A percentile compares a stretch with the other conserved stretches of the same genome.
Evolutionary conservation across 352 stramenopile genomes (phyloP).

Genomic region (Phytophthora idaei): DNA sequence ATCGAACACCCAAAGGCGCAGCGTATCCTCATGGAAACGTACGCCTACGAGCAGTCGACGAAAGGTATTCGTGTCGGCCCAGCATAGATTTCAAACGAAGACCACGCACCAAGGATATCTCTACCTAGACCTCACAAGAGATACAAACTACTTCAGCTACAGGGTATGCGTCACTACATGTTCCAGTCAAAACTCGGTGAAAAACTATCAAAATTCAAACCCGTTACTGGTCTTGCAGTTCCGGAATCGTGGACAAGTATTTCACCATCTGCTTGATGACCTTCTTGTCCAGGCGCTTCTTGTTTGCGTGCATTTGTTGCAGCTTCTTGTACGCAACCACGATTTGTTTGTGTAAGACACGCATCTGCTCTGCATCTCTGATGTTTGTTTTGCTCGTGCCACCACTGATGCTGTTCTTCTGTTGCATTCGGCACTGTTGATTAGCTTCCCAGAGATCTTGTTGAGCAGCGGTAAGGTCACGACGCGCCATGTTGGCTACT

Average conservation of each 20-base stretch:
- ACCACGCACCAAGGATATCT: constrained; percentile 9
- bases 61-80: constrained; percentile 77
- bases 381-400: constrained; percentile 45
- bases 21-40: constrained; percentile 70
- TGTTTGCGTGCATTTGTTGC: constrained; percentile 69
- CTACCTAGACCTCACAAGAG: constrained; percentile 17
- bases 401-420: constrained; percentile 43
- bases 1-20: constrained; percentile 75
- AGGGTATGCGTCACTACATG: constrained; percentile 15
- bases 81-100: constrained; percentile 31
- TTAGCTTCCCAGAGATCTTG: constrained; percentile 75
- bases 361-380: constrained; percentile 38
- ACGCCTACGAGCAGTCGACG: constrained; percentile 61
- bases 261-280: constrained; percentile 85
- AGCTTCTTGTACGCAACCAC: constrained; percentile 73
- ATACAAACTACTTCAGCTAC: constrained; percentile 10
- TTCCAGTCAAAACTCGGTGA: constrained; percentile 30
- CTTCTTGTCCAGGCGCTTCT: constrained; percentile 84
- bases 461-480: constrained; percentile 64
- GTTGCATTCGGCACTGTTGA: constrained; percentile 52
- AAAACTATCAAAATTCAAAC: constrained; percentile 19
- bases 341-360: constrained; percentile 55
- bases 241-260: constrained; percentile 76
- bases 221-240: constrained; percentile 47
- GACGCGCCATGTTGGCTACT: constrained; percentile 63